phyloP scores from a whole-genome alignment of 2,329 filamentous ascomycete genomes.

The Thermomyces lanuginosus region DNA sequence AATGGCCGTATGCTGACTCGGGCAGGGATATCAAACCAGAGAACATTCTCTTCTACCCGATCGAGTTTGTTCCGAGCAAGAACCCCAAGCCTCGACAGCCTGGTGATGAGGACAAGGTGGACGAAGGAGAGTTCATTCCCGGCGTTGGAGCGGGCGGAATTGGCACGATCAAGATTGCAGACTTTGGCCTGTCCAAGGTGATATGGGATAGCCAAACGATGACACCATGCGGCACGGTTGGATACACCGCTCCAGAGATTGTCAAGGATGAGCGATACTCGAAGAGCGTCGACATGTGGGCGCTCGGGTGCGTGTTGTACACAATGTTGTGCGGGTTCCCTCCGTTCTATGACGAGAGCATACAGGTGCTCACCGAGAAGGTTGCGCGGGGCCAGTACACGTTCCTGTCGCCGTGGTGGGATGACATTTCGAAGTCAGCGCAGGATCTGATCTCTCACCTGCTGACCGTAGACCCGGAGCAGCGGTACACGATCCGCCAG shows the following conservation, averaged over 20 bases:
- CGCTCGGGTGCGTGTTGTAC: constrained; percentile 88
- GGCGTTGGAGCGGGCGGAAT: constrained; percentile 80
- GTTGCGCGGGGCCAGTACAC: constrained; percentile 94
- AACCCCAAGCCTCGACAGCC: constrained; percentile 63
- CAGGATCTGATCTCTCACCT: constrained; percentile 90
- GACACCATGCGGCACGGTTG: constrained; percentile 97
- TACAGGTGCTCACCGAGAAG: constrained; percentile 92
- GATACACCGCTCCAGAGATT: constrained; percentile 95
- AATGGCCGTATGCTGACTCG: not conserved
- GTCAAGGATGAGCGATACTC: constrained; percentile 98
- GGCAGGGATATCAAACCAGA: constrained; percentile 93
- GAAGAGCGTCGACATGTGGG: constrained; percentile 99
- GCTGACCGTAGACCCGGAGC: constrained; percentile 83
- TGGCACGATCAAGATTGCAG: constrained; percentile 88
- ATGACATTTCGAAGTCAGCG: constrained; percentile 88
- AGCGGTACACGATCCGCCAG: constrained; percentile 82
- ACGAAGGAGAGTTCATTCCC: constrained; percentile 81
- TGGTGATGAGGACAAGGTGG: constrained; percentile 91
- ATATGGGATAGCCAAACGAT: constrained; percentile 97
- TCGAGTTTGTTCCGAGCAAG: constrained; percentile 63
- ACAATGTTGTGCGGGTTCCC: constrained; percentile 94
- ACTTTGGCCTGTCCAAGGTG: constrained; percentile 93
- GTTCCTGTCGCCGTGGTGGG: constrained; percentile 98
- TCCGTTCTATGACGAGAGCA: constrained; percentile 96
- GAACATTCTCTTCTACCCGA: constrained; percentile 85